phyloP scores from a whole-genome alignment of 306 rosid genomes.

The Lagenaria siceraria region DNA sequence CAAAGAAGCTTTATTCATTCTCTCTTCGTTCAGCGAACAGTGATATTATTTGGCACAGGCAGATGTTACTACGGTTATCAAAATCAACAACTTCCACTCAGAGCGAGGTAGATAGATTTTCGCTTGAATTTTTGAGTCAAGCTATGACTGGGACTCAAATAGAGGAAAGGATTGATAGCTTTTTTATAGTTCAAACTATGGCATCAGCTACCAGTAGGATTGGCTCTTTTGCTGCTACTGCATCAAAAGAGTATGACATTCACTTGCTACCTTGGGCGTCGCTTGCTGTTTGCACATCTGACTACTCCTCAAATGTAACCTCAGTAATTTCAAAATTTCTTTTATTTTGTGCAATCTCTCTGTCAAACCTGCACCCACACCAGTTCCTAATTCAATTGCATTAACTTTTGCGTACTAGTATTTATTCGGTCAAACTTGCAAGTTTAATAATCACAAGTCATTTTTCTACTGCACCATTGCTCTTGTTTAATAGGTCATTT shows the following conservation, averaged over 20 bases:
- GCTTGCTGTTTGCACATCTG: conserved; percentile 78
- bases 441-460: background rate
- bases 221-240: conserved; percentile 72
- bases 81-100: conserved; percentile 32
- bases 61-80: conserved; percentile 63
- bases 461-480: background rate
- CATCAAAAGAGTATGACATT: conserved; percentile 88
- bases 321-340: conserved; percentile 18
- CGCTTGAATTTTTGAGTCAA: conserved; percentile 57
- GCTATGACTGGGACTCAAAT: conserved; percentile 34
- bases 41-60: conserved; percentile 67
- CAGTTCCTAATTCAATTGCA: background rate
- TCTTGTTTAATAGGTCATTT: background rate
- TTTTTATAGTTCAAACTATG: conserved; percentile 79
- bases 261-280: conserved; percentile 99
- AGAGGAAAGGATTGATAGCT: conserved; percentile 53
- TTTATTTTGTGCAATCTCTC: conserved; percentile 9
- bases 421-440: background rate
- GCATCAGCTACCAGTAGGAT: conserved; percentile 79
- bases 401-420: background rate
- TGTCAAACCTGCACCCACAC: background rate
- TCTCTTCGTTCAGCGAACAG: conserved; percentile 49
- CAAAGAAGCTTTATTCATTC: conserved; percentile 67
- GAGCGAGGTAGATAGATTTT: conserved; percentile 56
- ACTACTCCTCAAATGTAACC: conserved; percentile 49